These are phyloP conservation scores for Fusarium subtropicale DNA, from an alignment of 2,329 filamentous ascomycete species.

Conservation along the genomic window DNA sequence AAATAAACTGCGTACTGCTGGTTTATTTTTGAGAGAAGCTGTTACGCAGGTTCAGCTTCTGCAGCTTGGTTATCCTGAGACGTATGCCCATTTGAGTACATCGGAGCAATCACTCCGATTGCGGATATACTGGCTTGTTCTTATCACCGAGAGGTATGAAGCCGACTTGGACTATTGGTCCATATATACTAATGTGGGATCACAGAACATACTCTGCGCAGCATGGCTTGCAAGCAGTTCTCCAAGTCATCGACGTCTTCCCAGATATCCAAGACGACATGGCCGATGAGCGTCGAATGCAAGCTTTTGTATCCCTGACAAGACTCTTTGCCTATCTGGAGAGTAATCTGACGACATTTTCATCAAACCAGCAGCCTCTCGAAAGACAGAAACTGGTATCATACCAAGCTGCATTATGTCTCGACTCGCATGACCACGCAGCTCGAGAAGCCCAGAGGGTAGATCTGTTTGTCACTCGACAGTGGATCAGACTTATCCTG, in stretches of 20 bases:
- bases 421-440: slow-evolving; percentile 29
- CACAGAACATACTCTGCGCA: slow-evolving; percentile 41
- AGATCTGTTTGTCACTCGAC: slow-evolving; percentile 46
- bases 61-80: slow-evolving; percentile 39
- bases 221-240: slow-evolving; percentile 40
- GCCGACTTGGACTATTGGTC: accelerated
- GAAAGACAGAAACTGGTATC: slow-evolving; percentile 39
- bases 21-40: slow-evolving; percentile 41
- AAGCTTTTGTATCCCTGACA: slow-evolving; percentile 41
- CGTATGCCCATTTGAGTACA: slow-evolving; percentile 24
- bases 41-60: slow-evolving; percentile 44
- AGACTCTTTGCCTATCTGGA: slow-evolving; percentile 43
- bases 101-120: slow-evolving; percentile 40
- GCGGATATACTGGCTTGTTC: slow-evolving; percentile 43
- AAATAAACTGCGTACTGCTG: slow-evolving; percentile 45
- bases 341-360: slow-evolving; percentile 38
- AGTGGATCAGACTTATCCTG: slow-evolving; percentile 46
- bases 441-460: slow-evolving; percentile 44
- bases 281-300: slow-evolving; percentile 29
- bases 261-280: slow-evolving; percentile 36
- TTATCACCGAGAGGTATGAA: slow-evolving; percentile 41
- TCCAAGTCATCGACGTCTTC: slow-evolving; percentile 40
- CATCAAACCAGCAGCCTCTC: slow-evolving; percentile 28
- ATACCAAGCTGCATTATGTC: slow-evolving; percentile 37
- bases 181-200: not conserved